Conservation (phyloP, 2,329 filamentous ascomycete species). For the Pestalotiopsis fici region DNA sequence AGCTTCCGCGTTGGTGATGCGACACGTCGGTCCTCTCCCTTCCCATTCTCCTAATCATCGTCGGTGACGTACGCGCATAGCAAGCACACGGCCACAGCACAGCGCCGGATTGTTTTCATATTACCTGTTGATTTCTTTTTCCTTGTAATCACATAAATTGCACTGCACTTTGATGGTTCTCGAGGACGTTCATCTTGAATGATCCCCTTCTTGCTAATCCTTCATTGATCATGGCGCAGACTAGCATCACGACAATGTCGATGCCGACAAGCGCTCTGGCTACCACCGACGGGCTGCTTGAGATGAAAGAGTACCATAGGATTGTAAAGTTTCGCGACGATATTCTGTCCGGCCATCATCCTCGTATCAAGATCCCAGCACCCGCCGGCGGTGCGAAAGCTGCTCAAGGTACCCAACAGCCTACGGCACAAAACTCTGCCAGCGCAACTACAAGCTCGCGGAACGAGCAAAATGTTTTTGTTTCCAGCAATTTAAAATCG, state of each 20-base stretch:
- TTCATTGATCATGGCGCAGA: constrained; percentile 22
- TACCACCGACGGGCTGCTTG: constrained; percentile 44
- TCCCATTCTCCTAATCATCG: constrained; percentile 10
- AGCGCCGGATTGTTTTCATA: background rate
- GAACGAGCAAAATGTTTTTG: constrained; percentile 20
- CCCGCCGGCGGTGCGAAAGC: constrained; percentile 27
- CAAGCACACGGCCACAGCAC: background rate
- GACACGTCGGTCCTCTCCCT: constrained; percentile 17
- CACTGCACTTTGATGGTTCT: background rate
- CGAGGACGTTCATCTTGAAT: background rate
- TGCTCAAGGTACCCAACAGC: constrained; percentile 13
- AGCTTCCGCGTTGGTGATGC: constrained; percentile 14
- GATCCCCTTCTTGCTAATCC: constrained; percentile 10
- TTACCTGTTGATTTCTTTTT: background rate
- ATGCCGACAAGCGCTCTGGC: constrained; percentile 13
- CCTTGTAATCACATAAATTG: constrained; percentile 1
- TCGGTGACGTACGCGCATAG: background rate
- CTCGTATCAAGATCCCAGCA: constrained; percentile 57
- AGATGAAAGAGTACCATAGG: constrained; percentile 73
- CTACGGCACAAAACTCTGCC: constrained; percentile 15
- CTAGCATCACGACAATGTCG: constrained; percentile 18
- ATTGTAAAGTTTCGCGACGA: constrained; percentile 80
- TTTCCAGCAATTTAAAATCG: constrained; percentile 31
- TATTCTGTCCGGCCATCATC: constrained; percentile 76
- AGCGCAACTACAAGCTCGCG: background rate